Percentiles rank a stretch among this genome's conserved stretches.
Evolutionary conservation across 768 basidiomycete species (phyloP).

Genomic region (Chlorophyllum brunneum): DNA sequence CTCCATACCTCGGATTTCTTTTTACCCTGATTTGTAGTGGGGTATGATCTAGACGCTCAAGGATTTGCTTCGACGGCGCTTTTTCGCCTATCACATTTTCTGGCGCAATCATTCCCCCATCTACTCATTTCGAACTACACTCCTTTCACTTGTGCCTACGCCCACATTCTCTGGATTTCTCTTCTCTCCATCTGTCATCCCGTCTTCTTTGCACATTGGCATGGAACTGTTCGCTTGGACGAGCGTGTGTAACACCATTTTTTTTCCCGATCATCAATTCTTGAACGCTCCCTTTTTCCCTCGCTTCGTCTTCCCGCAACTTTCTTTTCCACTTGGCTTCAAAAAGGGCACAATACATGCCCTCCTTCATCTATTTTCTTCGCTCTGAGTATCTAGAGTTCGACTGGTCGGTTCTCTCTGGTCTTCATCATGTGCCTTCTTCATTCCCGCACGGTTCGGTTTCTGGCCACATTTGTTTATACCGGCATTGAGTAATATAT

Average conservation of each 20-base stretch:
- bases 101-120: too few species aligned
- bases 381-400: slow-evolving; percentile 11
- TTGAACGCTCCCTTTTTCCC: slow-evolving; percentile 1
- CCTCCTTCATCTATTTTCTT: too few species aligned
- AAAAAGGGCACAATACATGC: too few species aligned
- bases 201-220: slow-evolving; percentile 1
- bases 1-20: too few species aligned
- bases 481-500: slow-evolving; percentile 10
- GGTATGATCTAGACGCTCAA: too few species aligned
- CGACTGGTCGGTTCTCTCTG: slow-evolving; percentile 13
- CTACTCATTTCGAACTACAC: background rate
- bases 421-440: slow-evolving; percentile 5
- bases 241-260: slow-evolving; percentile 29
- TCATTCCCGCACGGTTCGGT: slow-evolving; percentile 4
- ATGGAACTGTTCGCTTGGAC: slow-evolving; percentile 32
- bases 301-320: background rate
- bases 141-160: background rate
- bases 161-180: slow-evolving; percentile 8
- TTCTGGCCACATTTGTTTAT: slow-evolving; percentile 7
- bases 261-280: slow-evolving; percentile 1
- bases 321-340: slow-evolving; percentile 3
- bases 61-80: too few species aligned
- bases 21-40: too few species aligned
- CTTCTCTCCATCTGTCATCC: background rate
- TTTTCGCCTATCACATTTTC: too few species aligned